phyloP scores from a whole-genome alignment of 2,329 filamentous ascomycete species.

The Capronia americana region DNA sequence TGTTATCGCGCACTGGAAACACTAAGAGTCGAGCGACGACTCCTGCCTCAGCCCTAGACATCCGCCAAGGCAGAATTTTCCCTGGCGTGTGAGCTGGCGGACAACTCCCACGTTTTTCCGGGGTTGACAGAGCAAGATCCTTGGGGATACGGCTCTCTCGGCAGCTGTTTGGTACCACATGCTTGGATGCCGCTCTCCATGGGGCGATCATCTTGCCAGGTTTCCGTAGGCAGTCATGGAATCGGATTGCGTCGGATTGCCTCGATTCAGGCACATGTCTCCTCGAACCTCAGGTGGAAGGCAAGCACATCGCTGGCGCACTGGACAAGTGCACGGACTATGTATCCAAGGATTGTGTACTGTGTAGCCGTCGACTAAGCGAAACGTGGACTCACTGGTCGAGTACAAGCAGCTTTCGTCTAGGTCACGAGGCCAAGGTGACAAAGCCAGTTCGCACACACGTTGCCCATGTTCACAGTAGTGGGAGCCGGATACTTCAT shows the following conservation, averaged over 20 bases:
- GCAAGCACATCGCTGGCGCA: background rate
- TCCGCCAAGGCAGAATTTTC: constrained; percentile 13
- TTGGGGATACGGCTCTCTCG: background rate
- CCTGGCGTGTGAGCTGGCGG: background rate
- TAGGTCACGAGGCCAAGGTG: constrained; percentile 3
- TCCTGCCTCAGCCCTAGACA: constrained; percentile 13
- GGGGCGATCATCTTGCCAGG: background rate
- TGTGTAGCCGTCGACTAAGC: background rate
- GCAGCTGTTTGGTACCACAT: background rate
- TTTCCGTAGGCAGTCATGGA: background rate
- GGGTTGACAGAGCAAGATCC: background rate
- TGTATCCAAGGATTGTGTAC: too few species aligned
- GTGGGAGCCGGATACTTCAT: background rate
- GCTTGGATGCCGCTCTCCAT: background rate
- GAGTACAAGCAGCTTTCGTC: background rate
- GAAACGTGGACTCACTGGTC: background rate
- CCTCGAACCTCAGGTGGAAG: background rate
- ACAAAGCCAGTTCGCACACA: background rate
- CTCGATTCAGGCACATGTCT: background rate
- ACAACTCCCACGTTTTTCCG: constrained; percentile 11
- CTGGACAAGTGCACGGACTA: background rate
- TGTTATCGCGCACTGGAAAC: background rate
- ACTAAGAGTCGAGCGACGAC: background rate
- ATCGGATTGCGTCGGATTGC: background rate
- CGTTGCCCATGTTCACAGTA: too few species aligned